Evolutionary conservation across 352 stramenopile species (phyloP), one percentile per base, ranked within the genome.

Genomic region (Phytophthora hibernalis): DNA sequence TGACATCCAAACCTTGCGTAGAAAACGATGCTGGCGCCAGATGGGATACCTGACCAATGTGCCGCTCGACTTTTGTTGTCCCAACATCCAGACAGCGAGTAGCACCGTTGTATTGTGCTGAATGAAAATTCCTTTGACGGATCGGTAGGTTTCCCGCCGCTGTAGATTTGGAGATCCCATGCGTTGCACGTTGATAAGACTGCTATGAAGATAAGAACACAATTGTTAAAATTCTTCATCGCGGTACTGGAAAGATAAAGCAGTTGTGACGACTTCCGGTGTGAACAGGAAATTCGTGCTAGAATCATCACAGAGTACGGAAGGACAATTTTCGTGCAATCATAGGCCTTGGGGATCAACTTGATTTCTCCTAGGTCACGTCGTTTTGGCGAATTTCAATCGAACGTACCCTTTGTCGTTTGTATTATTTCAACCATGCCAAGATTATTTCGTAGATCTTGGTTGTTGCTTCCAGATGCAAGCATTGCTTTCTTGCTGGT

Each of bases 11-110:
- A 0, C 45, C 5, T 33, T 20, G 54, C 48, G 38, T 56, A 70
- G 30, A 70, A 70, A 16, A 15, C 54, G 37, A 70, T 52, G 10
- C 49, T 61, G 30, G 62, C 13, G 11, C 57, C 33, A 8, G 38
- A 55, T 22, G 55, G 62, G 42, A 70, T 54, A 0, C 21, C 49
- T 12, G 62, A 56, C 62, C 62, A 70, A 6, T 61, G 21, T 38
- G 49, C 54, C 1, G 40, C 24, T 42, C 54, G 62, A 24, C 44
- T 65, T 28, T 62, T 55, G 21, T 53, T 56, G 30, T 65, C 18
- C 43, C 54, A 61, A 31, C 62, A 70, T 15, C 16, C 42, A 7
- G 54, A 30, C 31, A 65, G 22, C 5, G 54, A 70, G 15, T 48
- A 70, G 20, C 47, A 70, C 5, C 47, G 42, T n/a, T 70, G 54